Evolutionary conservation across 345 rosid species (phyloP).

Genomic region (Dipteronia dyeriana): DNA sequence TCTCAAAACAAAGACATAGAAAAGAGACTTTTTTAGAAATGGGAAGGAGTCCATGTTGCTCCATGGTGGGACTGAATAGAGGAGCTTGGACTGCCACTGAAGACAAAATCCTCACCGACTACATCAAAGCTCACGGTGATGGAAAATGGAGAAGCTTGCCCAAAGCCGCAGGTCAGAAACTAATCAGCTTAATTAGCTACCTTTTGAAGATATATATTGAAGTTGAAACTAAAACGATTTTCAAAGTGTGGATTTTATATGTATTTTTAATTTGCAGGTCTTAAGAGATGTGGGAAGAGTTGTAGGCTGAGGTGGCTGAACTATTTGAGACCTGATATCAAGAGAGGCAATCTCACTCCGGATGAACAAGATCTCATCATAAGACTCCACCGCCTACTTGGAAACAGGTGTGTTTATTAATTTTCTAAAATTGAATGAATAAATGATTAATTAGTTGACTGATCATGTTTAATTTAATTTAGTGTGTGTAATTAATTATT

Average conservation of each 20-base stretch:
- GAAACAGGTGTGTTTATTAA: slow-evolving; percentile 38
- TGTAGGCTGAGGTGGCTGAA: slow-evolving; percentile 47
- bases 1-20: neutral
- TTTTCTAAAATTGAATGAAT: neutral
- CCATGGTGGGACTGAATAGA: slow-evolving; percentile 35
- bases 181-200: neutral
- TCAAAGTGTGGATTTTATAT: neutral
- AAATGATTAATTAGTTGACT: neutral
- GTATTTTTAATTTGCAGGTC: slow-evolving; percentile 20
- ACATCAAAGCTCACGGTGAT: slow-evolving; percentile 40
- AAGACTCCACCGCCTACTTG: slow-evolving; percentile 44
- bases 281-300: slow-evolving; percentile 48
- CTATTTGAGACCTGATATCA: slow-evolving; percentile 44
- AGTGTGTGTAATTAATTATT: neutral
- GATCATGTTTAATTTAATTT: neutral
- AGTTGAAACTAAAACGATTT: neutral
- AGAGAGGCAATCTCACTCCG: slow-evolving; percentile 42
- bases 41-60: slow-evolving; percentile 41
- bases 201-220: neutral
- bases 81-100: slow-evolving; percentile 48
- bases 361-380: slow-evolving; percentile 52
- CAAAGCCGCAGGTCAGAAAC: slow-evolving; percentile 27
- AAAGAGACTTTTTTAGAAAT: slow-evolving; percentile 7
- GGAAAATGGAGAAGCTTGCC: slow-evolving; percentile 48
- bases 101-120: slow-evolving; percentile 38